A percentile compares a stretch with the other conserved stretches of the same genome.
Conservation (phyloP, 163 green algal genomes). For the Scenedesmus sp. region DNA sequence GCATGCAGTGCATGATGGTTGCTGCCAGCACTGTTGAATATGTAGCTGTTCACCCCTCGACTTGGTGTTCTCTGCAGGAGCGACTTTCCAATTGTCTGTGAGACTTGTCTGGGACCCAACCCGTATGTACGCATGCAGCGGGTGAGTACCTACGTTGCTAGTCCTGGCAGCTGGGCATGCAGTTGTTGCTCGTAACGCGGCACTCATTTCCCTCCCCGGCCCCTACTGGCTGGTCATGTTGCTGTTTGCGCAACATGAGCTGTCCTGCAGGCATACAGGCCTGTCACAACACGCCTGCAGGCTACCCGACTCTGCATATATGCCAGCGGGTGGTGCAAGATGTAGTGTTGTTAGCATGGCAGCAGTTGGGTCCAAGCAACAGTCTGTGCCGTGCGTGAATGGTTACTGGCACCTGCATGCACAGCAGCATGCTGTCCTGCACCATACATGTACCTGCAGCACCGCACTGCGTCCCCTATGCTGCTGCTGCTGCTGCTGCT, state of each 20-base stretch:
- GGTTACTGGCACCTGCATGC: not conserved
- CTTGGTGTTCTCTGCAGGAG: conserved; percentile 45
- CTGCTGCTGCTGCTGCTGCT: conserved; percentile 4
- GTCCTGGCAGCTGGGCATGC: not conserved
- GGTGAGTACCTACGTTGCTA: conserved; percentile 63
- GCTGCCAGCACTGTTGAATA: not conserved
- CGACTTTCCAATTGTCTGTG: conserved; percentile 99
- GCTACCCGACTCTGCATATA: not conserved
- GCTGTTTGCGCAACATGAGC: not conserved
- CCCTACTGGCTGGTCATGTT: too few species aligned
- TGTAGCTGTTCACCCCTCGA: not conserved
- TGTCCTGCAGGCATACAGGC: not conserved
- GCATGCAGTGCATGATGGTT: not conserved
- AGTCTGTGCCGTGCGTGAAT: not conserved
- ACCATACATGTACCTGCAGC: not conserved
- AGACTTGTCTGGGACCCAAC: conserved; percentile 98
- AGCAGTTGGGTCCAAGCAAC: not conserved
- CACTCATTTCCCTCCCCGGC: too few species aligned
- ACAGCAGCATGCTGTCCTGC: not conserved
- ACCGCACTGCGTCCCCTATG: too few species aligned
- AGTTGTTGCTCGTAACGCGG: not conserved
- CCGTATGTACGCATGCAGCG: conserved; percentile 99
- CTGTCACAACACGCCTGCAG: not conserved
- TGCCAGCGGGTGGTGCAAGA: not conserved
- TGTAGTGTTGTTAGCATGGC: not conserved